phyloP scores from a whole-genome alignment of 441 rosid genomes.

The Jatropha podagrica region DNA sequence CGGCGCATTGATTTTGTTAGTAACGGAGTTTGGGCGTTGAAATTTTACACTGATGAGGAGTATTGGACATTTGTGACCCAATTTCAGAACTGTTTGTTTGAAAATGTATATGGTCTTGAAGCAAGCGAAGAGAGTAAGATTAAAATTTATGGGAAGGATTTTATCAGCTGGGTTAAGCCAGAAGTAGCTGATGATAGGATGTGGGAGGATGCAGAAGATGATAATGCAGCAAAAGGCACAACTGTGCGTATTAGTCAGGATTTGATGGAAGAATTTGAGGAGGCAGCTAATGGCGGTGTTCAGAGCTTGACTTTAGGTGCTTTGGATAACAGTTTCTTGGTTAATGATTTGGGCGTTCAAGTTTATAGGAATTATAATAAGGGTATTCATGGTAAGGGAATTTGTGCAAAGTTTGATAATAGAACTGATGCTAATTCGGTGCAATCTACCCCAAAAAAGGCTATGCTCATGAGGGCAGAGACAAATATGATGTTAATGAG shows the following conservation, averaged over 20 bases:
- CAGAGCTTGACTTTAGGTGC: slow-evolving; percentile 98
- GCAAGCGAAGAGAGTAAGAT: slow-evolving; percentile 75
- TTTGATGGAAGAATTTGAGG: slow-evolving; percentile 80
- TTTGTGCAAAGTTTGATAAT: slow-evolving; percentile 65
- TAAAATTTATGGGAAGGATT: slow-evolving; percentile 85
- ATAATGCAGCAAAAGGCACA: slow-evolving; percentile 46
- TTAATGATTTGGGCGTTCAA: slow-evolving; percentile 83
- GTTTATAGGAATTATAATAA: slow-evolving; percentile 79
- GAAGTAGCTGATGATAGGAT: slow-evolving; percentile 88
- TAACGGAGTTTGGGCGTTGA: slow-evolving; percentile 85
- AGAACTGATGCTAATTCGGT: slow-evolving; percentile 24
- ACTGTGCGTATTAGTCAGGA: slow-evolving; percentile 61
- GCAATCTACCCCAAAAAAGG: slow-evolving; percentile 69
- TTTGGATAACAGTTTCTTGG: slow-evolving; percentile 89
- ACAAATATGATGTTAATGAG: slow-evolving; percentile 96
- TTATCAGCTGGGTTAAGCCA: slow-evolving; percentile 88
- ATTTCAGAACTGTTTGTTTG: slow-evolving; percentile 78
- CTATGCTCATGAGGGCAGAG: slow-evolving; percentile 92
- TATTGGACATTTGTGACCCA: slow-evolving; percentile 44
- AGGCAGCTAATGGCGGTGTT: slow-evolving; percentile 79
- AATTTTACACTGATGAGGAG: slow-evolving; percentile 58
- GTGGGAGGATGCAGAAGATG: slow-evolving; percentile 95
- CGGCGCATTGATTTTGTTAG: slow-evolving; percentile 83
- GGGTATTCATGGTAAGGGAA: slow-evolving; percentile 94
- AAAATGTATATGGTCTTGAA: slow-evolving; percentile 73